These are phyloP conservation scores for Zygoascus biomembranicola DNA, from an alignment of 805 yeast genomes.

Conservation along the genomic window DNA sequence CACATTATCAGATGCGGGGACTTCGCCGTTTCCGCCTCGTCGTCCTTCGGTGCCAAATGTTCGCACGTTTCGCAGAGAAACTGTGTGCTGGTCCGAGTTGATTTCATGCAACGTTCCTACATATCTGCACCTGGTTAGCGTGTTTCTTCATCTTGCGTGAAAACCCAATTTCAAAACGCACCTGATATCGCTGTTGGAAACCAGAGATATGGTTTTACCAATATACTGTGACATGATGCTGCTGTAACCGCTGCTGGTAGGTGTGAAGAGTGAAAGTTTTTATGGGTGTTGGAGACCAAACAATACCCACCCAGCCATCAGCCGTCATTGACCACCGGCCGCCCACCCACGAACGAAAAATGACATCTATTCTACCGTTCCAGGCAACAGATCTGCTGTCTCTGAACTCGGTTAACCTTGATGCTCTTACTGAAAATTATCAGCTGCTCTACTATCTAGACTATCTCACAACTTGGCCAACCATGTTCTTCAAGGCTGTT, in stretches of 20 bases:
- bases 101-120: slow-evolving; percentile 84
- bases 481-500: slow-evolving; percentile 70
- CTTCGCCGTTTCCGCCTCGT: slow-evolving; percentile 56
- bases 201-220: slow-evolving; percentile 79
- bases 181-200: slow-evolving; percentile 68
- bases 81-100: slow-evolving; percentile 85
- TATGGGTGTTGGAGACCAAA: neutral
- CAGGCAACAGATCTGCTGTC: slow-evolving; percentile 76
- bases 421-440: slow-evolving; percentile 87
- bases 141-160: neutral
- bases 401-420: slow-evolving; percentile 70
- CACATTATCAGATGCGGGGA: slow-evolving; percentile 57
- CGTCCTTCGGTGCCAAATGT: slow-evolving; percentile 92
- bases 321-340: neutral
- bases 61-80: slow-evolving; percentile 69
- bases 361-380: slow-evolving; percentile 88
- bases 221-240: slow-evolving; percentile 76
- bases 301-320: neutral
- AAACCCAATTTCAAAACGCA: slow-evolving; percentile 22
- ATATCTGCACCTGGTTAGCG: slow-evolving; percentile 40
- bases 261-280: neutral
- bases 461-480: slow-evolving; percentile 81
- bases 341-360: slow-evolving; percentile 21
- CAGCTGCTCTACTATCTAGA: slow-evolving; percentile 75
- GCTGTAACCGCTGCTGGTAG: neutral